Percentiles rank a stretch among this genome's conserved stretches.
phyloP scores from a whole-genome alignment of 2,329 filamentous ascomycete genomes.

The Curvularia spicifera region DNA sequence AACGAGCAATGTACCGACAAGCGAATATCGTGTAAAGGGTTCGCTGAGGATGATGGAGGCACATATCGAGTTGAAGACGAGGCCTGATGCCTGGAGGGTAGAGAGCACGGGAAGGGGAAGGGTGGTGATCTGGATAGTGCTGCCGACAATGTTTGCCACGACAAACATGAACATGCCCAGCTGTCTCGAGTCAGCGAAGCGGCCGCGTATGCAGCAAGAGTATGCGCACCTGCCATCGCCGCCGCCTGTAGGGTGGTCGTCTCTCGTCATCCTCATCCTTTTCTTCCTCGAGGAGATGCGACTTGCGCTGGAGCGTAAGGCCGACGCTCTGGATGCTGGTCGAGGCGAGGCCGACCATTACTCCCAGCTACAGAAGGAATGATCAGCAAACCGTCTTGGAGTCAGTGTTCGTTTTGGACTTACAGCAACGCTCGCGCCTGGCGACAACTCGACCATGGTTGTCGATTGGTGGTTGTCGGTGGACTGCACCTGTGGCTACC shows the following conservation, averaged over 20 bases:
- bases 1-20: slow-evolving; percentile 86
- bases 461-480: slow-evolving; percentile 22
- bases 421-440: slow-evolving; percentile 52
- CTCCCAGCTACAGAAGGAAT: slow-evolving; percentile 70
- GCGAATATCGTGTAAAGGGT: slow-evolving; percentile 92
- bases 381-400: not conserved
- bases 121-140: slow-evolving; percentile 96
- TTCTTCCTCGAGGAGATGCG: slow-evolving; percentile 96
- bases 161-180: slow-evolving; percentile 97
- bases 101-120: slow-evolving; percentile 92
- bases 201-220: not conserved
- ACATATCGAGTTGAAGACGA: slow-evolving; percentile 99
- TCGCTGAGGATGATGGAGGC: slow-evolving; percentile 91
- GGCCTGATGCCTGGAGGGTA: slow-evolving; percentile 85
- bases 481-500: slow-evolving; percentile 40
- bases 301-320: slow-evolving; percentile 95
- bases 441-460: slow-evolving; percentile 52
- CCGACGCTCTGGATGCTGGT: slow-evolving; percentile 95
- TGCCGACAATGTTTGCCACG: slow-evolving; percentile 89
- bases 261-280: slow-evolving; percentile 79
- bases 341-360: slow-evolving; percentile 89
- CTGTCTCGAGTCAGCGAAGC: slow-evolving; percentile 41
- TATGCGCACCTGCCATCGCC: slow-evolving; percentile 79
- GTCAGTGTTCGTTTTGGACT: slow-evolving; percentile 20
- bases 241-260: slow-evolving; percentile 84